phyloP scores from a whole-genome alignment of 805 yeast genomes.

The Candida pini region DNA sequence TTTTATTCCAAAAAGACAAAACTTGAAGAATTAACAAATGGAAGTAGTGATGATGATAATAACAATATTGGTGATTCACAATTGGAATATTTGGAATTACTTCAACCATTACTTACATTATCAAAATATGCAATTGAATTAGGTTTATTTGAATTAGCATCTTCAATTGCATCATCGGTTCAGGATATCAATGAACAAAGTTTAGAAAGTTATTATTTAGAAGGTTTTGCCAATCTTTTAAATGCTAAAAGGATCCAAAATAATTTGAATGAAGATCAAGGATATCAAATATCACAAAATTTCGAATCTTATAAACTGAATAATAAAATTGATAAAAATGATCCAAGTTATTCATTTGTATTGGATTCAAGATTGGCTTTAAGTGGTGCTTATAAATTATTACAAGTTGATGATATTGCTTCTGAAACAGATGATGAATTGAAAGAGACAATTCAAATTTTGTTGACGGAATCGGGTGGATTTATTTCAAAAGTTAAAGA shows the following conservation, averaged over 20 bases:
- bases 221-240: slow-evolving; percentile 67
- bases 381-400: slow-evolving; percentile 28
- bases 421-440: slow-evolving; percentile 53
- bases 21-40: slow-evolving; percentile 38
- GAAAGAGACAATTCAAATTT: slow-evolving; percentile 42
- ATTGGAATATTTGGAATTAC: slow-evolving; percentile 54
- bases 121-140: slow-evolving; percentile 75
- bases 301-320: slow-evolving; percentile 35
- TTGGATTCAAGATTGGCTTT: slow-evolving; percentile 39
- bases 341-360: slow-evolving; percentile 27
- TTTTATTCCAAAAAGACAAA: slow-evolving; percentile 46
- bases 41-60: slow-evolving; percentile 21
- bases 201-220: slow-evolving; percentile 76
- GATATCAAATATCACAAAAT: slow-evolving; percentile 28
- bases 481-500: slow-evolving; percentile 36
- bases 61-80: slow-evolving; percentile 38
- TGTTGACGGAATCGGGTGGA: slow-evolving; percentile 59
- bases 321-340: slow-evolving; percentile 17
- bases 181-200: slow-evolving; percentile 82
- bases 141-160: slow-evolving; percentile 61
- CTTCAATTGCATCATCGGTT: slow-evolving; percentile 56
- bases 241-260: slow-evolving; percentile 34
- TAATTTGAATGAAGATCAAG: slow-evolving; percentile 9
- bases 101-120: slow-evolving; percentile 69
- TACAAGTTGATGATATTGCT: slow-evolving; percentile 34